A percentile compares a stretch with the other conserved stretches of the same genome.
Evolutionary conservation across 306 rosid genomes (phyloP).

Genomic region (Mimosa pudica): DNA sequence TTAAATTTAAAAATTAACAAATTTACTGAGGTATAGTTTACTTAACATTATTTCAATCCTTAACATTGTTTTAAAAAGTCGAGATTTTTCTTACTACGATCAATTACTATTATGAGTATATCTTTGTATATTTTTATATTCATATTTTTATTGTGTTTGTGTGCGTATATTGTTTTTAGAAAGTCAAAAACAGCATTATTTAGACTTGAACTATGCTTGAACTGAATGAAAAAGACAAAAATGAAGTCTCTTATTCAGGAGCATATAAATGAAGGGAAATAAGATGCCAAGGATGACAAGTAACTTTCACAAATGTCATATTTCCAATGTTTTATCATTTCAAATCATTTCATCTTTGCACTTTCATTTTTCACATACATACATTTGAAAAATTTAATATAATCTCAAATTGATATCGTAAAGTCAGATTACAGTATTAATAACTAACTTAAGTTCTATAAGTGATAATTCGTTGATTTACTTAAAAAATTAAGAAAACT

Average conservation of each 20-base stretch:
- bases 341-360: neutral
- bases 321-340: neutral
- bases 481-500: too few relatives aligned
- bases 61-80: too few relatives aligned
- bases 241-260: slow-evolving; percentile 7
- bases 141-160: neutral
- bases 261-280: neutral
- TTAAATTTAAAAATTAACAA: too few relatives aligned
- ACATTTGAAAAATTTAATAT: neutral
- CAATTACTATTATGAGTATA: too few relatives aligned
- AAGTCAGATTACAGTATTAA: neutral
- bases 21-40: too few relatives aligned
- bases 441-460: too few relatives aligned
- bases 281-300: slow-evolving; percentile 5
- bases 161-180: neutral
- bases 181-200: neutral
- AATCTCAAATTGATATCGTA: neutral
- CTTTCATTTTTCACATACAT: neutral
- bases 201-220: neutral
- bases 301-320: neutral
- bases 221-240: neutral
- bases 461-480: too few relatives aligned
- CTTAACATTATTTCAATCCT: too few relatives aligned
- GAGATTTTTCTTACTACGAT: too few relatives aligned
- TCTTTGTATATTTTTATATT: too few relatives aligned